Evolutionary conservation across 2,329 filamentous ascomycete genomes (phyloP).

Genomic region (Erysiphe pulchra): DNA sequence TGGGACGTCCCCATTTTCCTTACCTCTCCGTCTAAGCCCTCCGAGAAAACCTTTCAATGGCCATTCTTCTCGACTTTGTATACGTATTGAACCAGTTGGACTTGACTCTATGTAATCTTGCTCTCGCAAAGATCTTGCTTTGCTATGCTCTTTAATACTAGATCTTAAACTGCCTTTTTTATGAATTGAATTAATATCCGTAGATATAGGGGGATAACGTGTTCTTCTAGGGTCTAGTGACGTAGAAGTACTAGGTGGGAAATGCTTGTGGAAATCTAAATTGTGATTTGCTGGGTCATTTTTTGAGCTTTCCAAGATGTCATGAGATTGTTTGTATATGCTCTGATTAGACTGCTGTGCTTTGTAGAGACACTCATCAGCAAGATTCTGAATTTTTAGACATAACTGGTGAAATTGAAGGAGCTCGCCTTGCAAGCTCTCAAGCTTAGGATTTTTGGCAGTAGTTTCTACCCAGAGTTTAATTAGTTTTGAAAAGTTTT

Average conservation of each 20-base stretch:
- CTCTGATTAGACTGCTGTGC: slow-evolving; percentile 7
- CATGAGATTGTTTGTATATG: not conserved
- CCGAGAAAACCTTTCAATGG: slow-evolving; percentile 10
- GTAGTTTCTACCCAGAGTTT: slow-evolving; percentile 47
- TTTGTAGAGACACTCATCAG: slow-evolving; percentile 12
- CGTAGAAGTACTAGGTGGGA: not conserved
- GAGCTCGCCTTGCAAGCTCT: slow-evolving; percentile 10
- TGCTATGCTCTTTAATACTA: not conserved
- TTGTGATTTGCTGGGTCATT: not conserved
- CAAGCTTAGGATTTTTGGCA: slow-evolving; percentile 2
- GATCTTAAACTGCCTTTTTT: not conserved
- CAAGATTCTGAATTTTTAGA: slow-evolving; percentile 10
- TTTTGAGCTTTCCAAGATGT: not conserved
- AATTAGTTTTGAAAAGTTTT: slow-evolving; percentile 62
- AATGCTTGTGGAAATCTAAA: not conserved
- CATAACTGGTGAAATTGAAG: slow-evolving; percentile 12
- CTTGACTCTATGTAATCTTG: slow-evolving; percentile 1
- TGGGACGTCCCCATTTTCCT: not conserved
- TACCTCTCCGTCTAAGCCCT: slow-evolving; percentile 2
- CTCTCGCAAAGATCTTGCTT: not conserved
- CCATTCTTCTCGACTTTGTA: slow-evolving; percentile 10
- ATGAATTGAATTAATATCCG: not conserved
- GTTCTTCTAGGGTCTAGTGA: not conserved
- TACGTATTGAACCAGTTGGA: slow-evolving; percentile 7
- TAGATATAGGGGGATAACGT: not conserved